Percentiles rank a stretch among this genome's conserved stretches.
phyloP scores from a whole-genome alignment of 2,329 filamentous ascomycete species.

The Metarhizium humberi region DNA sequence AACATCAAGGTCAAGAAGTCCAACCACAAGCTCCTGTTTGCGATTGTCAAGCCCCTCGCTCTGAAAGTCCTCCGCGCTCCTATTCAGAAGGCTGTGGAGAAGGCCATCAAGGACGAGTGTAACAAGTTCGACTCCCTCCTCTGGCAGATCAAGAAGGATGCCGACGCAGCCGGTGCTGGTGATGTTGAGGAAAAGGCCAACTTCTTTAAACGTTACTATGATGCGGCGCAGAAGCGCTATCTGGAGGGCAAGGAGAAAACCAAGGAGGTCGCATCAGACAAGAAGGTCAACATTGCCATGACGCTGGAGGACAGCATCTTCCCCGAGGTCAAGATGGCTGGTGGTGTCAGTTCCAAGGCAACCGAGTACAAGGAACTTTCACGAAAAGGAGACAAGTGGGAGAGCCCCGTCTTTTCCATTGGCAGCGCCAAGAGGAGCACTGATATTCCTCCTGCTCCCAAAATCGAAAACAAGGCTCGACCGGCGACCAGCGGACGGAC shows the following conservation, averaged over 20 bases:
- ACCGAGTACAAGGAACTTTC: constrained; percentile 88
- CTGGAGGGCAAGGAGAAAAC: constrained; percentile 73
- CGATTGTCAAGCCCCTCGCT: constrained; percentile 76
- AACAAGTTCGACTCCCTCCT: constrained; percentile 63
- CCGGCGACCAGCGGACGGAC: constrained; percentile 11
- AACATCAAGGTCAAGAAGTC: constrained; percentile 89
- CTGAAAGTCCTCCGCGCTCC: constrained; percentile 76
- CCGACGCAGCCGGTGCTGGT: constrained; percentile 56
- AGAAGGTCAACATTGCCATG: constrained; percentile 49
- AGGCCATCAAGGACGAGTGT: constrained; percentile 78
- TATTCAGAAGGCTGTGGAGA: constrained; percentile 80
- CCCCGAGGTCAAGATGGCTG: constrained; percentile 72
- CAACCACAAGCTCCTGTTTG: constrained; percentile 86
- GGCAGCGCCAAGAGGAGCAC: constrained; percentile 65
- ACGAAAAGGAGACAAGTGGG: constrained; percentile 83
- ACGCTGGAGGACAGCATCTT: constrained; percentile 81
- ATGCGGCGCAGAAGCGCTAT: constrained; percentile 63
- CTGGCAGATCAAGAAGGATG: constrained; percentile 75
- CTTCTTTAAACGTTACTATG: constrained; percentile 78
- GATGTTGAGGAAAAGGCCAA: constrained; percentile 68
- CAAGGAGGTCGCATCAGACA: constrained; percentile 49
- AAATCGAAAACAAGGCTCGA: constrained; percentile 36
- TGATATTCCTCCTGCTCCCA: constrained; percentile 55
- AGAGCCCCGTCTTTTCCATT: constrained; percentile 87
- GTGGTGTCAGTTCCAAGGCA: constrained; percentile 82